Conservation (phyloP, 495 filamentous ascomycete species). For the Penicillium cinerascens region DNA sequence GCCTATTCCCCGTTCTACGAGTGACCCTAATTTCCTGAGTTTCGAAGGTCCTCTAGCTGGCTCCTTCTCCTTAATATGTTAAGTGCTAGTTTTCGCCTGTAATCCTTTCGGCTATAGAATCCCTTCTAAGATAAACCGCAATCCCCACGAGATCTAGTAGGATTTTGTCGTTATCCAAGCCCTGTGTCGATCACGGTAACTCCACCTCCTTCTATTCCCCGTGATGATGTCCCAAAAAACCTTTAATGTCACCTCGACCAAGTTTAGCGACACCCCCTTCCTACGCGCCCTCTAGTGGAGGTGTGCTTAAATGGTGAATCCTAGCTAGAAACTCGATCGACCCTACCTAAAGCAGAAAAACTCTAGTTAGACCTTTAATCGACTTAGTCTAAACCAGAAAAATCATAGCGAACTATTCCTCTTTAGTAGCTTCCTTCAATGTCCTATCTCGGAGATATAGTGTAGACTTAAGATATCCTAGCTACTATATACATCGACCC, state of each 20-base stretch:
- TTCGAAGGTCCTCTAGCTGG: not conserved
- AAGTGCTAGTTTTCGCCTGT: constrained; percentile 10
- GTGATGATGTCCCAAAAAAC: not conserved
- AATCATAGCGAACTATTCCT: not conserved
- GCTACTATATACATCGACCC: not conserved
- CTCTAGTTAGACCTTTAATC: not conserved
- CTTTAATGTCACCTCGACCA: not conserved
- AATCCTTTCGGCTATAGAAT: constrained; percentile 16
- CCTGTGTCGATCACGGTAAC: constrained; percentile 15
- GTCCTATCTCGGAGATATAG: not conserved
- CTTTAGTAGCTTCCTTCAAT: not conserved
- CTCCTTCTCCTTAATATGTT: constrained; percentile 3
- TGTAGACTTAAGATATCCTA: not conserved
- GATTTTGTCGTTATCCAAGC: constrained; percentile 15
- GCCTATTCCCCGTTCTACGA: not conserved
- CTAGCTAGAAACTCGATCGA: too few species aligned
- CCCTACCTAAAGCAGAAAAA: too few species aligned
- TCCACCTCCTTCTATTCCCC: constrained; percentile 2
- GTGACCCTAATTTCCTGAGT: not conserved
- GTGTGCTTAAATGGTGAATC: constrained; percentile 12
- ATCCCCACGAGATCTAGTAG: not conserved
- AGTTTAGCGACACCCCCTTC: constrained; percentile 8
- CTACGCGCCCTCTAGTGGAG: constrained; percentile 6
- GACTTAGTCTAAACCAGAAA: not conserved
- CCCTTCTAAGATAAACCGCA: constrained; percentile 6